Evolutionary conservation across 148 eudicot genomes (phyloP).

Genomic region (Vaccinium macrocarpon): DNA sequence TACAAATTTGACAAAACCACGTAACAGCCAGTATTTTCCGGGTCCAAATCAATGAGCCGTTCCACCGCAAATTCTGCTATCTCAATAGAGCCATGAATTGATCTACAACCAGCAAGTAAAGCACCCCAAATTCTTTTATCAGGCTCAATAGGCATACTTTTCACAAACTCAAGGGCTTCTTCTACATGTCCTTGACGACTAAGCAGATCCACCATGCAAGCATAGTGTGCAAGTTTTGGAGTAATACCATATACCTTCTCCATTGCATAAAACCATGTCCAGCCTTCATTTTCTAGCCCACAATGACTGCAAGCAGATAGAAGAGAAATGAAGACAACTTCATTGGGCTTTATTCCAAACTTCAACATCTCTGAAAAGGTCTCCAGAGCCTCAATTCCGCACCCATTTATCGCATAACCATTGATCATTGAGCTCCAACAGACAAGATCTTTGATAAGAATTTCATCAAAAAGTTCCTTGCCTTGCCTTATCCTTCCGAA

Average conservation of each 20-base stretch:
- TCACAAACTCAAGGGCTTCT: slow-evolving; percentile 67
- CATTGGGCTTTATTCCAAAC: slow-evolving; percentile 54
- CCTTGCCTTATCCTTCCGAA: slow-evolving; percentile 54
- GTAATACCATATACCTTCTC: slow-evolving; percentile 40
- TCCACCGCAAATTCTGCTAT: slow-evolving; percentile 49
- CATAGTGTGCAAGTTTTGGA: slow-evolving; percentile 64
- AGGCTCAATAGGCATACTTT: slow-evolving; percentile 57
- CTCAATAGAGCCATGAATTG: slow-evolving; percentile 35
- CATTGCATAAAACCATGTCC: slow-evolving; percentile 67
- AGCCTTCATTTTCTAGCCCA: slow-evolving; percentile 64
- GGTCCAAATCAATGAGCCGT: slow-evolving; percentile 49
- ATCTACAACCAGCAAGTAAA: slow-evolving; percentile 69
- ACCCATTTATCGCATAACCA: slow-evolving; percentile 66
- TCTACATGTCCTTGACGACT: slow-evolving; percentile 64
- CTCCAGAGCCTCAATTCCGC: slow-evolving; percentile 56
- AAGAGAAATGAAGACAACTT: slow-evolving; percentile 59
- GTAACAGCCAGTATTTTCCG: slow-evolving; percentile 48
- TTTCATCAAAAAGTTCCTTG: slow-evolving; percentile 45
- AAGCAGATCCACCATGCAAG: slow-evolving; percentile 77
- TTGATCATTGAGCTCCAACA: slow-evolving; percentile 81
- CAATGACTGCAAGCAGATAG: slow-evolving; percentile 68
- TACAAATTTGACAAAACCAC: slow-evolving; percentile 59
- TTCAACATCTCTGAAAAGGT: slow-evolving; percentile 54
- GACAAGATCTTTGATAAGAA: slow-evolving; percentile 43
- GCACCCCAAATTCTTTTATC: slow-evolving; percentile 76